phyloP scores from a whole-genome alignment of 129 eudicot species.

The Glebionis coronaria region DNA sequence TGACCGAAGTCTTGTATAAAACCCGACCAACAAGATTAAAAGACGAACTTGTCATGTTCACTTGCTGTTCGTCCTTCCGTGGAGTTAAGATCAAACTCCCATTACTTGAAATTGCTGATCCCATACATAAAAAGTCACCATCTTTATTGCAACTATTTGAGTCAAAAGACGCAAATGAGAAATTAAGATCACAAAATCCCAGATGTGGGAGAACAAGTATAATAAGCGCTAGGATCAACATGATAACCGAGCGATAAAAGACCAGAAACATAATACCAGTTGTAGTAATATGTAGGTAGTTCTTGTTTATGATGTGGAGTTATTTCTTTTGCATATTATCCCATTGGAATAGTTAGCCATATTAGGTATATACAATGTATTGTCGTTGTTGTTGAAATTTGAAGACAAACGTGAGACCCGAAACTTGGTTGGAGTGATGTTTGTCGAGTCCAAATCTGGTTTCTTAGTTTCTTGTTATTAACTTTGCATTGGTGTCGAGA shows the following conservation, averaged over 20 bases:
- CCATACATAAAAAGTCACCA: conserved; percentile 54
- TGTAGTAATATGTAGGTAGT: neutral
- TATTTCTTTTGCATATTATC: no score
- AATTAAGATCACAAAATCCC: conserved; percentile 26
- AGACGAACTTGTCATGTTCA: neutral
- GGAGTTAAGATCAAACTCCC: conserved; percentile 55
- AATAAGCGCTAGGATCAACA: neutral
- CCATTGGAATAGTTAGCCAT: neutral
- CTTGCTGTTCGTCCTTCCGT: neutral
- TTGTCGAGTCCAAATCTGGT: neutral
- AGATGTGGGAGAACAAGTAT: conserved; percentile 1
- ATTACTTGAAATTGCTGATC: conserved; percentile 41
- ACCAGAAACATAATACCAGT: neutral
- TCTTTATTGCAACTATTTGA: conserved; percentile 36
- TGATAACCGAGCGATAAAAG: neutral
- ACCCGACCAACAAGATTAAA: conserved; percentile 40
- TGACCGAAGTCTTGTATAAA: conserved; percentile 43
- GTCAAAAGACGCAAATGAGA: conserved; percentile 54
- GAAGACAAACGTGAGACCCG: neutral
- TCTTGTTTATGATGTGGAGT: neutral
- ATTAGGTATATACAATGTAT: neutral
- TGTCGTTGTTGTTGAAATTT: neutral
- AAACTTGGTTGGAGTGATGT: neutral
- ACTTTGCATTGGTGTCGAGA: no score
- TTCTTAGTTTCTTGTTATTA: neutral